A percentile compares a stretch with the other conserved stretches of the same genome.
These are phyloP conservation scores for Ophiostoma fasciatum DNA, from an alignment of 2,329 filamentous ascomycete genomes.

Conservation along the genomic window DNA sequence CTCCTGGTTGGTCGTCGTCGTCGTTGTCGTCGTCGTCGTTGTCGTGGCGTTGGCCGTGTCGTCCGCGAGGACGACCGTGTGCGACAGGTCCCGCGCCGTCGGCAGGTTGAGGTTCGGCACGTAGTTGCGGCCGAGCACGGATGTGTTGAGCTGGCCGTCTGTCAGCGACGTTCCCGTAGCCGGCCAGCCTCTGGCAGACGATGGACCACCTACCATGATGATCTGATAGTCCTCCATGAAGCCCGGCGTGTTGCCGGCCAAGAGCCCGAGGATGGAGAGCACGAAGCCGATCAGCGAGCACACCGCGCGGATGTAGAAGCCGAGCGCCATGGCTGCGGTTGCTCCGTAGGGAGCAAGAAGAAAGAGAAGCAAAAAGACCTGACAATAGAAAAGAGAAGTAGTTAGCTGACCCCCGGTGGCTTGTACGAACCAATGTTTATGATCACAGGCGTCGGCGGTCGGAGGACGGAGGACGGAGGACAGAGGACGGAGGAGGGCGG, in stretches of 20 bases:
- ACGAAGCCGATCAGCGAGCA: constrained; percentile 21
- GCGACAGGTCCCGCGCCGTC: constrained; percentile 13
- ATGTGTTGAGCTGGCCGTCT: constrained; percentile 25
- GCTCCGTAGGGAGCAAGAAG: background rate
- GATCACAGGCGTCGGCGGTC: no score
- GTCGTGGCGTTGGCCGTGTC: constrained; percentile 7
- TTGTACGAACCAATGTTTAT: no score
- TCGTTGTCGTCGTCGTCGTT: constrained; percentile 7
- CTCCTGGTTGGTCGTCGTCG: background rate
- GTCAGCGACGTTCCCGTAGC: background rate
- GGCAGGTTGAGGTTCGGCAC: constrained; percentile 16
- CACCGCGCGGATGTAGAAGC: constrained; percentile 16
- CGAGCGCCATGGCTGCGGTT: constrained; percentile 1
- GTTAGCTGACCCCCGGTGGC: no score
- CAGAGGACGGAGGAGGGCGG: no score
- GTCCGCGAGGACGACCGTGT: constrained; percentile 6
- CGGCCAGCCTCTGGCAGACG: background rate
- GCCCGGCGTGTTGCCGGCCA: constrained; percentile 23
- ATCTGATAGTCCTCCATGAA: constrained; percentile 25
- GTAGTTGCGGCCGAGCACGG: constrained; percentile 24
- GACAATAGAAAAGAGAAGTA: no score
- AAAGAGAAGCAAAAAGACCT: background rate
- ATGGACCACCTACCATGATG: constrained; percentile 19
- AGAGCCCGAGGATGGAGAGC: constrained; percentile 21
- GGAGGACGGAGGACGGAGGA: no score